Conservation (phyloP, 2,329 filamentous ascomycete genomes). For the Esteya vermicola region DNA sequence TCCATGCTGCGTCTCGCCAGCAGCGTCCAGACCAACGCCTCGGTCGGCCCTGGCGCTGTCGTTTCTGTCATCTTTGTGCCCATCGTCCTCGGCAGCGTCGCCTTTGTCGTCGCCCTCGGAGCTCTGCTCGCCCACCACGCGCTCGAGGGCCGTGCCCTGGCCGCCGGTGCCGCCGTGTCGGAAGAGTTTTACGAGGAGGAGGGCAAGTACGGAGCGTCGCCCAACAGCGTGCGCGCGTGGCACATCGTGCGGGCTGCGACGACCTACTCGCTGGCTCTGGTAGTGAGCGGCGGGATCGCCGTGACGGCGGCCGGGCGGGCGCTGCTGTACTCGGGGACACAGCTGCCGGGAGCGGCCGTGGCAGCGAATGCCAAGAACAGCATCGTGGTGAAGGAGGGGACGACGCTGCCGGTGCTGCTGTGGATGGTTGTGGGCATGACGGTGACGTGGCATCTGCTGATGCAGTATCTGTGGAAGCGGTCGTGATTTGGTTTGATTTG, state of each 20-base stretch:
- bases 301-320: conserved; percentile 9
- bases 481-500: too few relatives aligned
- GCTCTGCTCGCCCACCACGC: conserved; percentile 3
- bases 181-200: background rate
- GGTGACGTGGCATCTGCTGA: conserved; percentile 10
- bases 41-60: conserved; percentile 7
- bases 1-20: conserved; percentile 6
- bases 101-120: conserved; percentile 6
- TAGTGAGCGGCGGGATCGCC: conserved; percentile 8
- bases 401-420: conserved; percentile 9
- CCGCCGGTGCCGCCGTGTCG: background rate
- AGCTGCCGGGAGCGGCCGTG: conserved; percentile 4
- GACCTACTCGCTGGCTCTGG: conserved; percentile 6
- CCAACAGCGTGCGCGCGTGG: conserved; percentile 3
- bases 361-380: background rate
- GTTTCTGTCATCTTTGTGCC: conserved; percentile 7
- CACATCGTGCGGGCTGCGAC: conserved; percentile 4
- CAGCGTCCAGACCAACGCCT: conserved; percentile 6
- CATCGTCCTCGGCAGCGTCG: conserved; percentile 7
- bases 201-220: background rate
- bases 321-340: conserved; percentile 9
- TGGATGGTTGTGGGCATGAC: conserved; percentile 11
- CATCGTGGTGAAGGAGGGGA: conserved; percentile 4
- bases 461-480: conserved; percentile 6
- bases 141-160: background rate